phyloP scores from a whole-genome alignment of 2,329 filamentous ascomycete genomes.

The Pseudocercospora cruenta region DNA sequence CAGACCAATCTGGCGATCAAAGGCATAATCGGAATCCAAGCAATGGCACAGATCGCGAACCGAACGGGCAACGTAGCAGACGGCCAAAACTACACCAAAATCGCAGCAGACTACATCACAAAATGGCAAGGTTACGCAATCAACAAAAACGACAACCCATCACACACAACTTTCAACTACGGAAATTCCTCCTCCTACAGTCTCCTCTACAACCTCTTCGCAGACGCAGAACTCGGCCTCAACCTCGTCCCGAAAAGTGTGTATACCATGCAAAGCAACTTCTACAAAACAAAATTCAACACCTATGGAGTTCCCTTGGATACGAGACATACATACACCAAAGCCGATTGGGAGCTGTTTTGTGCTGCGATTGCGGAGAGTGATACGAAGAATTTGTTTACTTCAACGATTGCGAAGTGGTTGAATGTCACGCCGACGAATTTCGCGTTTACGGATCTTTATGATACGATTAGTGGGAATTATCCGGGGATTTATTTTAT shows the following conservation, averaged over 20 bases:
- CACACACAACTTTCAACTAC: slow-evolving; percentile 56
- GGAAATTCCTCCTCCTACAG: slow-evolving; percentile 40
- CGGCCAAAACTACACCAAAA: slow-evolving; percentile 47
- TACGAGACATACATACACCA: slow-evolving; percentile 49
- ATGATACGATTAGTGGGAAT: slow-evolving; percentile 51
- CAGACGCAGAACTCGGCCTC: slow-evolving; percentile 52
- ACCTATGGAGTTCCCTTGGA: slow-evolving; percentile 59
- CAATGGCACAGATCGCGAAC: slow-evolving; percentile 59
- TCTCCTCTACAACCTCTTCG: slow-evolving; percentile 60
- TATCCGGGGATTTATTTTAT: slow-evolving; percentile 45
- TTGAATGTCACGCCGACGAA: slow-evolving; percentile 54
- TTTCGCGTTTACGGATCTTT: slow-evolving; percentile 56
- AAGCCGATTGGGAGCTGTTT: slow-evolving; percentile 58
- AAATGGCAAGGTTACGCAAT: slow-evolving; percentile 37
- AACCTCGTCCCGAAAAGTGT: slow-evolving; percentile 55
- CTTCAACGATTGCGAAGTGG: slow-evolving; percentile 53
- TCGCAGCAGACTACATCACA: slow-evolving; percentile 56
- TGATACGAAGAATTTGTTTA: slow-evolving; percentile 53
- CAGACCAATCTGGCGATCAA: slow-evolving; percentile 63
- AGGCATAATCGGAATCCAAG: slow-evolving; percentile 62
- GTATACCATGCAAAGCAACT: slow-evolving; percentile 58
- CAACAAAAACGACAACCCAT: slow-evolving; percentile 40
- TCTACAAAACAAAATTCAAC: slow-evolving; percentile 56
- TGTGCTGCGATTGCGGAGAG: slow-evolving; percentile 50
- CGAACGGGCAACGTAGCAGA: slow-evolving; percentile 51